Conservation (phyloP, 805 yeast species). For the Yarrowia phangngaensis region DNA sequence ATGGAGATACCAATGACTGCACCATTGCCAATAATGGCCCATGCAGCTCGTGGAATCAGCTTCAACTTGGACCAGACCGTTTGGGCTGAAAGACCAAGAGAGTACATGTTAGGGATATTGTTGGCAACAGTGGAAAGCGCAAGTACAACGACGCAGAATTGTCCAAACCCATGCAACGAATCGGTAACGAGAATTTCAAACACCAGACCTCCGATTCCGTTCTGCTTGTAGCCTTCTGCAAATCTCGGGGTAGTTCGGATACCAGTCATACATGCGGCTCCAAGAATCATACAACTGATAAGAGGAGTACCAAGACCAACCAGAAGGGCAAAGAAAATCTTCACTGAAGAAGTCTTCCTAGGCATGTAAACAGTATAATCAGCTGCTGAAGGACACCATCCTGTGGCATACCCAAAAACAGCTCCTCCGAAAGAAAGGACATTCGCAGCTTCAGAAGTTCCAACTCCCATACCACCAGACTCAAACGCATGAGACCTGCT, state of each 20-base stretch:
- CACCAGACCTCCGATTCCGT: constrained; percentile 77
- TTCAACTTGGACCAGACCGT: constrained; percentile 72
- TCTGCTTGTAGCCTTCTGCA: constrained; percentile 48
- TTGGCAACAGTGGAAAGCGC: constrained; percentile 85
- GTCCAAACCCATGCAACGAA: constrained; percentile 83
- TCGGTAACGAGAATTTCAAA: constrained; percentile 73
- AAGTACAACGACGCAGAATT: constrained; percentile 79
- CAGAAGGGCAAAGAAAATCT: constrained; percentile 60
- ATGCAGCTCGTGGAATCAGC: constrained; percentile 72
- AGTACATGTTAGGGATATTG: constrained; percentile 92
- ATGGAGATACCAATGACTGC: constrained; percentile 81
- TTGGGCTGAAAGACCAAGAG: constrained; percentile 83
- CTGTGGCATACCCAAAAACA: constrained; percentile 83
- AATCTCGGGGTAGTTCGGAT: constrained; percentile 47
- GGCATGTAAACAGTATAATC: constrained; percentile 90
- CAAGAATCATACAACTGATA: constrained; percentile 68
- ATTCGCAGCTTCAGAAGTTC: constrained; percentile 66
- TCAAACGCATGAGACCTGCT: constrained; percentile 61
- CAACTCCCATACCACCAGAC: constrained; percentile 52
- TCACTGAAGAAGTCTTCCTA: constrained; percentile 53
- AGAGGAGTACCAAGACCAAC: constrained; percentile 66
- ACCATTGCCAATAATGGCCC: constrained; percentile 76
- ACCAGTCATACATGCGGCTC: constrained; percentile 83
- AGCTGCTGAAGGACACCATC: constrained; percentile 91
- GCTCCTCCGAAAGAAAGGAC: constrained; percentile 81